Evolutionary conservation across 495 filamentous ascomycete genomes (phyloP), one percentile per base, ranked within the genome.

Genomic region (Neurospora cerealis): DNA sequence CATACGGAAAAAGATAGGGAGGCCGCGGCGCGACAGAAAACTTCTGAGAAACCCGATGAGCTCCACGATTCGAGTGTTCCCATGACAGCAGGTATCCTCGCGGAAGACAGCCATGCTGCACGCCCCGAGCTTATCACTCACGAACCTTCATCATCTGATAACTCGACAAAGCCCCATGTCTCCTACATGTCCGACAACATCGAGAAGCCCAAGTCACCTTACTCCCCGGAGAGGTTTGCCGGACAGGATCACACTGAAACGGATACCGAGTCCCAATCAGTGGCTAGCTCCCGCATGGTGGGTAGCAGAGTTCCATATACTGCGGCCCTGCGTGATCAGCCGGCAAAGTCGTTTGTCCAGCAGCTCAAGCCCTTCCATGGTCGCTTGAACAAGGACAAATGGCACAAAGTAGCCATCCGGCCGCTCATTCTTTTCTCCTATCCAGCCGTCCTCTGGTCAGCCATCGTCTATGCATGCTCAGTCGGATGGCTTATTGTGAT

Each of bases 401-500:
- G 95, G 94, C 81, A 89, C 75, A 89, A 89, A 72, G 92, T 92
- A 6, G 91, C 90, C 15, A 34, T 90, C 11, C 89, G 95, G 9
- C 96, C 96, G 8, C 91, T 98, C 69, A 89, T 97, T 66, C 86
- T 98, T 7, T 97, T 91, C 78, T 88, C 89, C 2, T 98, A 98
- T 78, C 96, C 96, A 1, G 87, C 93, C 1, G 92, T 99, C 17
- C 88, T 99, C 32, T 99, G 95, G 95, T 95, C 92, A 44, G 85
- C 94, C 1, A 86, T 92, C 0, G 90, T 98, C 39, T 99, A 99
- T 80, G 84, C 94, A 0, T 89, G 96, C 75, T 94, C 92, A 5
- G 88, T 98, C n/a, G 95, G 95, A 21, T 98, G 95, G 96, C 85
- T 99, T 62, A 97, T 99, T 74, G 81, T 98, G 38, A 88, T 98